Percentiles rank a stretch among this genome's conserved stretches.
These are phyloP conservation scores for Lachnellula hyalina DNA, from an alignment of 2,329 filamentous ascomycete genomes.

Conservation along the genomic window DNA sequence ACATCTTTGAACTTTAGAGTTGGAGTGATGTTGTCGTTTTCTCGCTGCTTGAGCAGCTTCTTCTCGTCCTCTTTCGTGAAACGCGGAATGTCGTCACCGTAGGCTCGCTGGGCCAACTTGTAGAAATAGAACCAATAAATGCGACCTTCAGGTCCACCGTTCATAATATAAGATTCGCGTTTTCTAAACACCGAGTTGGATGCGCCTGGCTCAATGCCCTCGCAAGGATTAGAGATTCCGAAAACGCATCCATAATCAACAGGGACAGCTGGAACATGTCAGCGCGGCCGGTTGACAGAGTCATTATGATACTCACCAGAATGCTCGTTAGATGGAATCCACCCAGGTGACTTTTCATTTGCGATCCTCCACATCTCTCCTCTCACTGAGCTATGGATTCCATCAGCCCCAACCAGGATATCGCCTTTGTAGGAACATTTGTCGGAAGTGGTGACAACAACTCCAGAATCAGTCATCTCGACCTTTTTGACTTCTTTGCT, in stretches of 20 bases:
- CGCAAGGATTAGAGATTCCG: neutral
- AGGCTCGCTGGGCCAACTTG: conserved; percentile 11
- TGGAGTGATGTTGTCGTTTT: conserved; percentile 6
- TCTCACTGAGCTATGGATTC: conserved; percentile 22
- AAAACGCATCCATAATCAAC: neutral
- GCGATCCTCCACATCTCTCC: conserved; percentile 15
- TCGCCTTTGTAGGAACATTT: conserved; percentile 18
- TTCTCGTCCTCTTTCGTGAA: conserved; percentile 15
- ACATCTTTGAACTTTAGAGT: conserved; percentile 14
- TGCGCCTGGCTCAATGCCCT: neutral
- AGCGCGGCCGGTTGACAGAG: neutral
- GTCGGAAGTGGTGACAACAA: conserved; percentile 19
- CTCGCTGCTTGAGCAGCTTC: conserved; percentile 1
- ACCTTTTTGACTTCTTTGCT: conserved; percentile 18
- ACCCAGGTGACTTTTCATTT: conserved; percentile 13
- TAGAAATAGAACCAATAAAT: conserved; percentile 12
- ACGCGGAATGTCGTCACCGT: conserved; percentile 10
- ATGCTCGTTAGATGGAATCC: neutral
- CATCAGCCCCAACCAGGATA: conserved; percentile 26
- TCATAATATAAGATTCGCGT: neutral
- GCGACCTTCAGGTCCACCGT: conserved; percentile 4
- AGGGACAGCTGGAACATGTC: conserved; percentile 3
- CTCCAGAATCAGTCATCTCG: conserved; percentile 7
- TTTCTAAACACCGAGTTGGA: neutral
- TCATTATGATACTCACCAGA: neutral